Evolutionary conservation across 495 filamentous ascomycete genomes (phyloP), one percentile per base, ranked within the genome.

Genomic region (Podospora bellae-mahoneyi): DNA sequence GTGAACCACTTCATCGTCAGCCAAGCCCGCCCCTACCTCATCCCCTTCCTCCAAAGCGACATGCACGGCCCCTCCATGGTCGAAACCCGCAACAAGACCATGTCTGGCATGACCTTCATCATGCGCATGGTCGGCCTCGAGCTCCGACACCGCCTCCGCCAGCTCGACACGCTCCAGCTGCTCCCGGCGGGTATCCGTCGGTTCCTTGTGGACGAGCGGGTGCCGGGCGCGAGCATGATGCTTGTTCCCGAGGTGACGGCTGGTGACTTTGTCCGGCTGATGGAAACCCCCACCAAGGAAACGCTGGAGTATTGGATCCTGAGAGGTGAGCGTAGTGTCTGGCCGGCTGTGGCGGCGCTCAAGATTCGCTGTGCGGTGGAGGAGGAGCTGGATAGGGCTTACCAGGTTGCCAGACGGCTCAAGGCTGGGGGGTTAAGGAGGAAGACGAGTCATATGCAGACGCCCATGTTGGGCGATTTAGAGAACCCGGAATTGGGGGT

Each of bases 331-430:
- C 78, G 90, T 54, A 92, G 91, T 64, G 92, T 96, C 0, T 98
- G 94, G 94, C 94, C 94, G 4, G 92, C 92, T n/a, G 86, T 96
- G 58, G 87, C 87, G 30, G 92, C 93, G 16, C 79, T 98, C 64
- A 90, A 88, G 72, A 87, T 96, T 6, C 81, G 94, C n/a, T 93
- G 92, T 73, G 90, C 89, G 20, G 84, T 97, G 16, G 94, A 98
- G 76, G 89, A 92, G 60, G 92, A 95, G 74, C 79, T 97, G 20
- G 94, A 97, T 75, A 79, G 88, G 60, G 88, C 90, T 0, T 97
- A 96, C 79, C 92, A 96, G 77, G 79, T 88, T 66, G 91, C 94
- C 0, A 78, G 93, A 66, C 81, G 91, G 60, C 72, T 82, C 27
- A 85, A 86, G 69, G 83, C 83, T 2, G 80, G 79, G 27, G 83